These are phyloP conservation scores for Xanthoconium purpureum DNA, from an alignment of 768 basidiomycete species.

Conservation along the genomic window DNA sequence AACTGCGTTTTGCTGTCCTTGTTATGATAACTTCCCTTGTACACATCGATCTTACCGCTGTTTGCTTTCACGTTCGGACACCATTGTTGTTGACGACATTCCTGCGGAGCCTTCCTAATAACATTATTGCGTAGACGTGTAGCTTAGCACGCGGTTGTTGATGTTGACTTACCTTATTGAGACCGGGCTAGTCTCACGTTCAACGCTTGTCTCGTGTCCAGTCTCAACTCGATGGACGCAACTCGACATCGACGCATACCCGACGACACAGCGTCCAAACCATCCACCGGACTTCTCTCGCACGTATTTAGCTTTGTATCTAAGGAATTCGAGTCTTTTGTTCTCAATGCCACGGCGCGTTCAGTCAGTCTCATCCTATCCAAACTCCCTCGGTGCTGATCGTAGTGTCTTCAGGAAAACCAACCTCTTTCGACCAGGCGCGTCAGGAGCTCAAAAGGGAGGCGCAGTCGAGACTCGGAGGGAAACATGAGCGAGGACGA, in stretches of 20 bases:
- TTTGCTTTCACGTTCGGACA: conserved; percentile 11
- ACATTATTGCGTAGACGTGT: conserved; percentile 10
- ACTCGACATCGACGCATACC: conserved; percentile 4
- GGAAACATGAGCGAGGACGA: conserved; percentile 16
- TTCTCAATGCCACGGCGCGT: conserved; percentile 56
- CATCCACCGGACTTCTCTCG: conserved; percentile 46
- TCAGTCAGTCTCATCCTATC: conserved; percentile 14
- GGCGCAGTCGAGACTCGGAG: conserved; percentile 6
- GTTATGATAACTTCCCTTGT: conserved; percentile 9
- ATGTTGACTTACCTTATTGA: conserved; percentile 12
- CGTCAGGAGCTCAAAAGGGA: conserved; percentile 7
- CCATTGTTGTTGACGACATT: not conserved
- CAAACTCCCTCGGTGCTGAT: conserved; percentile 3
- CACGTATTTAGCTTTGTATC: conserved; percentile 70
- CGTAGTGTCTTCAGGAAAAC: conserved; percentile 13
- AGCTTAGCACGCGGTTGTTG: not conserved
- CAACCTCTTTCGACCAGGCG: conserved; percentile 10
- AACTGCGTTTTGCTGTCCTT: too few species aligned
- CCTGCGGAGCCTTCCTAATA: not conserved
- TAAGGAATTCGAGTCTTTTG: conserved; percentile 68
- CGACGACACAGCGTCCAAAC: not conserved
- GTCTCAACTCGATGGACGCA: conserved; percentile 6
- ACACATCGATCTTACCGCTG: conserved; percentile 7
- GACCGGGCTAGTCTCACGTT: conserved; percentile 19
- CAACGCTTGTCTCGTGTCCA: not conserved